These are phyloP conservation scores for Myxozyma sirexii DNA, from an alignment of 805 yeast genomes.

Conservation along the genomic window DNA sequence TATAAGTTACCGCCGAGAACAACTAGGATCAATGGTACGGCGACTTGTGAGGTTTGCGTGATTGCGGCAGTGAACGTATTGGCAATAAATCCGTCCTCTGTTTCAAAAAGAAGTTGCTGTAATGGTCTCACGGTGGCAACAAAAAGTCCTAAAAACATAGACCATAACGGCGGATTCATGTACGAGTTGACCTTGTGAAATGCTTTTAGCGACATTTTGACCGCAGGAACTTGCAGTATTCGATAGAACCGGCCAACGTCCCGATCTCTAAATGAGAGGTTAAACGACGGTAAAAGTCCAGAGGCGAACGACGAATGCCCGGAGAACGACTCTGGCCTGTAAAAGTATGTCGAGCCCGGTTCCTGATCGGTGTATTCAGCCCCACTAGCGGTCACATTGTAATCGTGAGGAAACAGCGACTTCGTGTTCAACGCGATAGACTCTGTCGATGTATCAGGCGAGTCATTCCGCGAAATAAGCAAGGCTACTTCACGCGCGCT, in stretches of 20 bases:
- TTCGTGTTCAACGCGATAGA: conserved; percentile 23
- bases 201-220: not conserved
- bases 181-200: conserved; percentile 40
- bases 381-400: not conserved
- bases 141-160: conserved; percentile 62
- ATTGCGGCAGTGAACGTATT: conserved; percentile 58
- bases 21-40: conserved; percentile 62
- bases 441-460: conserved; percentile 16
- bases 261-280: conserved; percentile 12
- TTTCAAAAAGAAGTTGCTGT: conserved; percentile 50
- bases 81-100: conserved; percentile 49
- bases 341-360: not conserved
- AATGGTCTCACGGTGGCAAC: conserved; percentile 59
- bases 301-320: not conserved
- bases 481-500: conserved; percentile 11
- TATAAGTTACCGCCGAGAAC: conserved; percentile 64
- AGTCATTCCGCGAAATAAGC: conserved; percentile 14
- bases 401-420: conserved; percentile 25
- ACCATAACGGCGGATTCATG: conserved; percentile 69
- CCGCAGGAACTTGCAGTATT: not conserved
- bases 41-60: conserved; percentile 57
- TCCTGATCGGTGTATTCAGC: not conserved
- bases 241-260: not conserved
- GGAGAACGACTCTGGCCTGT: not conserved
- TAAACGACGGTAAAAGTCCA: conserved; percentile 13